Conservation (phyloP, 2,329 filamentous ascomycete genomes). For the Cytospora schulzeri region DNA sequence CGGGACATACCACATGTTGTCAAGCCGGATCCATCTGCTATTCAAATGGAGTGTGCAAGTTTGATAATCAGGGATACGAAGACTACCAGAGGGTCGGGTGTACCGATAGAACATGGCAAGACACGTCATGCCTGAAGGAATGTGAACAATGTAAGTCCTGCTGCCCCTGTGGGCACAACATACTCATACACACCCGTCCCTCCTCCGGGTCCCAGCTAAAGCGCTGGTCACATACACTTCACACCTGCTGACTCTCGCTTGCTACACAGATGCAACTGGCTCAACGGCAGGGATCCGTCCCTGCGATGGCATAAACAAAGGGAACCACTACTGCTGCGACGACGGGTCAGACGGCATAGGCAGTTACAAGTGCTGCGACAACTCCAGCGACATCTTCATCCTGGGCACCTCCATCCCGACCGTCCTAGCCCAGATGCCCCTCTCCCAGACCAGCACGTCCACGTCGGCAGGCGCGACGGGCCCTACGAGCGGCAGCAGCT, state of each 20-base stretch:
- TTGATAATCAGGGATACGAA: neutral
- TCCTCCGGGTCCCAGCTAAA: too few relatives aligned
- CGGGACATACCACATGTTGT: slow-evolving; percentile 8
- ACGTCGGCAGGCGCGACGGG: neutral
- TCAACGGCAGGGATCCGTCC: slow-evolving; percentile 3
- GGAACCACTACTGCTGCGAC: slow-evolving; percentile 9
- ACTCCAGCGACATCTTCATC: slow-evolving; percentile 7
- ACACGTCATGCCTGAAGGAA: neutral
- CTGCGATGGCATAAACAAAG: slow-evolving; percentile 4
- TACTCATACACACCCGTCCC: too few relatives aligned
- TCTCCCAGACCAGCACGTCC: slow-evolving; percentile 3
- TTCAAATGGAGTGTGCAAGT: slow-evolving; percentile 2
- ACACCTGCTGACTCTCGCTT: neutral
- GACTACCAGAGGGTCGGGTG: slow-evolving; percentile 6
- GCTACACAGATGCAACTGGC: neutral
- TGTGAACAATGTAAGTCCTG: neutral
- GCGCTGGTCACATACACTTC: too few relatives aligned
- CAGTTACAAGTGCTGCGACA: slow-evolving; percentile 6
- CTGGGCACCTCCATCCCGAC: slow-evolving; percentile 2
- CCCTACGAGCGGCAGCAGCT: too few relatives aligned
- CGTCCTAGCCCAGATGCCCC: slow-evolving; percentile 2
- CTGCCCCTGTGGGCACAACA: neutral
- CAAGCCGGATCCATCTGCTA: slow-evolving; percentile 10
- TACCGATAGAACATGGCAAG: slow-evolving; percentile 6
- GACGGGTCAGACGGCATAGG: neutral